Percentiles rank a stretch among this genome's conserved stretches.
These are phyloP conservation scores for Diddensiella santjacobensis DNA, from an alignment of 805 yeast species.

Conservation along the genomic window DNA sequence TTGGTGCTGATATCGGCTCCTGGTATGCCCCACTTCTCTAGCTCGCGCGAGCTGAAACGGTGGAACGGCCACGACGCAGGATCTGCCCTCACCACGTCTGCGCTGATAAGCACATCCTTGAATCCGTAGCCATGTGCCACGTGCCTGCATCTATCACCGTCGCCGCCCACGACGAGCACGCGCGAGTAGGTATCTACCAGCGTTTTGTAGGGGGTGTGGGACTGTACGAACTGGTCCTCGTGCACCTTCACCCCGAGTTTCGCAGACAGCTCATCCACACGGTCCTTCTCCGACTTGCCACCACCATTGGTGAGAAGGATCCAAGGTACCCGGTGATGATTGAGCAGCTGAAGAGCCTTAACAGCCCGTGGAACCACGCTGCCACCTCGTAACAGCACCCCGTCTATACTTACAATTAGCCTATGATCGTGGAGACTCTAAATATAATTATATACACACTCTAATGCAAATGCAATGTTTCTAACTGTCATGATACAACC, in stretches of 20 bases:
- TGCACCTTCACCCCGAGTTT: constrained; percentile 43
- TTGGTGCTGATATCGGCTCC: constrained; percentile 21
- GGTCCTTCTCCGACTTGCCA: constrained; percentile 62
- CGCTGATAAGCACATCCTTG: constrained; percentile 64
- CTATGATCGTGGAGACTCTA: not conserved
- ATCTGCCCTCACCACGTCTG: constrained; percentile 58
- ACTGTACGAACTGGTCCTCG: constrained; percentile 68
- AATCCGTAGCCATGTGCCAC: constrained; percentile 81
- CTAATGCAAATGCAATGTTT: constrained; percentile 28
- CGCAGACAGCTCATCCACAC: constrained; percentile 51
- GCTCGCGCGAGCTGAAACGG: constrained; percentile 44
- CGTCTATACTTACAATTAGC: constrained; percentile 53
- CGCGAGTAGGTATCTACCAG: constrained; percentile 50
- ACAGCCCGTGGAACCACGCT: constrained; percentile 63
- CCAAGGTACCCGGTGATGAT: constrained; percentile 61
- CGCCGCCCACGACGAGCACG: constrained; percentile 84
- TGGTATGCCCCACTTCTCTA: constrained; percentile 41
- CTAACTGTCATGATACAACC: not conserved
- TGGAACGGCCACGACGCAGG: constrained; percentile 69
- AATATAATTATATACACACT: constrained; percentile 13
- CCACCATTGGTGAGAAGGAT: constrained; percentile 91
- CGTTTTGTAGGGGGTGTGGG: constrained; percentile 81
- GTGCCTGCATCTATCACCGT: constrained; percentile 58
- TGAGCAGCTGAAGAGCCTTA: constrained; percentile 53
- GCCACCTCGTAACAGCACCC: constrained; percentile 76